Evolutionary conservation across 2,329 filamentous ascomycete genomes (phyloP).

Genomic region (Scopulariopsis brevicaulis): DNA sequence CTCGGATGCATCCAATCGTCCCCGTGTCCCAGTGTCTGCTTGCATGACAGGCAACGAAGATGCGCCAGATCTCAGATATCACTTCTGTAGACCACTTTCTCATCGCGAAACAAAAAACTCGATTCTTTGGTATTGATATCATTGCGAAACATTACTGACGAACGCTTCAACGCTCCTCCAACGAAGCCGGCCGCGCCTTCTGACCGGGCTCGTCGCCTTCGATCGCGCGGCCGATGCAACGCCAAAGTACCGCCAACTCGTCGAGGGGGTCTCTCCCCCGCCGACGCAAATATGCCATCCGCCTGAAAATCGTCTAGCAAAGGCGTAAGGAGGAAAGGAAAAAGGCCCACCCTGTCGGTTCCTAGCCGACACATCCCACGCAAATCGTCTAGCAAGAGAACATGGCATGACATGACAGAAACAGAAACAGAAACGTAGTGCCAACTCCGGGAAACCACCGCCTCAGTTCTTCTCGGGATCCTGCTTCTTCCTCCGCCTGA

Average conservation of each 20-base stretch:
- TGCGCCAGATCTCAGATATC: too few species aligned
- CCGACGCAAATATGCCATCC: background rate
- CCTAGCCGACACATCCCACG: background rate
- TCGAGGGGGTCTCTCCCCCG: background rate
- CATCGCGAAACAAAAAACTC: background rate
- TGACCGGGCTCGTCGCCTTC: background rate
- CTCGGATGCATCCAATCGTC: too few species aligned
- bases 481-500: constrained; percentile 14
- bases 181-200: background rate
- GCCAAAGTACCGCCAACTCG: background rate
- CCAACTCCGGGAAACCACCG: background rate
- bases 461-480: background rate
- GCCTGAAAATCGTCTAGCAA: background rate
- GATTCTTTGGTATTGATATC: background rate
- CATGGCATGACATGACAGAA: background rate
- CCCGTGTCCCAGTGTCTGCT: too few species aligned
- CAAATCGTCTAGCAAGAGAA: background rate
- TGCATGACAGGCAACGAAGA: too few species aligned
- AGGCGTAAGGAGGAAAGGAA: background rate
- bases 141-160: background rate
- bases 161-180: background rate
- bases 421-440: background rate
- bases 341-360: too few species aligned
- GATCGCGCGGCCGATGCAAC: background rate
- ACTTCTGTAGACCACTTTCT: too few species aligned